phyloP scores from a whole-genome alignment of 306 rosid genomes.

The Pachyrhizus erosus region DNA sequence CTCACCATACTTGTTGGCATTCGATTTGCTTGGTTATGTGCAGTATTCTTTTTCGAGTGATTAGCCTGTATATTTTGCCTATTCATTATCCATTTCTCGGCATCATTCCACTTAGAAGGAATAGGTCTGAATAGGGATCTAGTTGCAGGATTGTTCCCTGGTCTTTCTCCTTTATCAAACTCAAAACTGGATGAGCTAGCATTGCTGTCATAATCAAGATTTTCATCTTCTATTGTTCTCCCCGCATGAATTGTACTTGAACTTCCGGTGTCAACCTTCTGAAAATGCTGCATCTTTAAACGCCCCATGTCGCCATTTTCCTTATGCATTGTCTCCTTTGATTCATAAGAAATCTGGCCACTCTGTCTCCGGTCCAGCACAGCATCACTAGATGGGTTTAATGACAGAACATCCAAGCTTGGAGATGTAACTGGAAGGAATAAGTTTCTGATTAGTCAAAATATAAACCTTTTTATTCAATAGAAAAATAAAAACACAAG shows the following conservation, averaged over 20 bases:
- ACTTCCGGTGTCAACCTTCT: slow-evolving; percentile 62
- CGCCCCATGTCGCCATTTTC: slow-evolving; percentile 52
- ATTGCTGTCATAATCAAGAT: slow-evolving; percentile 91
- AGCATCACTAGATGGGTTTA: slow-evolving; percentile 49
- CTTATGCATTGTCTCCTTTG: slow-evolving; percentile 55
- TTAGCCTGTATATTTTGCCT: slow-evolving; percentile 61
- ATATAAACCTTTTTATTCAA: background rate
- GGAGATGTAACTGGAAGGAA: slow-evolving; percentile 67
- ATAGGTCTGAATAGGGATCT: slow-evolving; percentile 77
- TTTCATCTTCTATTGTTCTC: slow-evolving; percentile 76
- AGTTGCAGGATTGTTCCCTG: slow-evolving; percentile 57
- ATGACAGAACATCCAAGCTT: slow-evolving; percentile 57
- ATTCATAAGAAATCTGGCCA: slow-evolving; percentile 46
- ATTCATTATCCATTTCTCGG: slow-evolving; percentile 93
- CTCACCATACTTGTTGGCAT: slow-evolving; percentile 66
- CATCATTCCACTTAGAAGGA: slow-evolving; percentile 96
- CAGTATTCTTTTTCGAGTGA: slow-evolving; percentile 56
- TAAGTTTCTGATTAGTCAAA: slow-evolving; percentile 29
- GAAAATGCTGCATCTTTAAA: slow-evolving; percentile 55
- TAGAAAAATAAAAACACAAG: background rate
- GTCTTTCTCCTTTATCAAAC: slow-evolving; percentile 87
- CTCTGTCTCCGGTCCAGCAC: slow-evolving; percentile 33
- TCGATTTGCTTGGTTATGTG: slow-evolving; percentile 67
- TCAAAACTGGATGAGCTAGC: slow-evolving; percentile 99
- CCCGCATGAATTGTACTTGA: slow-evolving; percentile 69